These are phyloP conservation scores for Calonectria henricotiae DNA, from an alignment of 2,329 filamentous ascomycete species.

Conservation along the genomic window DNA sequence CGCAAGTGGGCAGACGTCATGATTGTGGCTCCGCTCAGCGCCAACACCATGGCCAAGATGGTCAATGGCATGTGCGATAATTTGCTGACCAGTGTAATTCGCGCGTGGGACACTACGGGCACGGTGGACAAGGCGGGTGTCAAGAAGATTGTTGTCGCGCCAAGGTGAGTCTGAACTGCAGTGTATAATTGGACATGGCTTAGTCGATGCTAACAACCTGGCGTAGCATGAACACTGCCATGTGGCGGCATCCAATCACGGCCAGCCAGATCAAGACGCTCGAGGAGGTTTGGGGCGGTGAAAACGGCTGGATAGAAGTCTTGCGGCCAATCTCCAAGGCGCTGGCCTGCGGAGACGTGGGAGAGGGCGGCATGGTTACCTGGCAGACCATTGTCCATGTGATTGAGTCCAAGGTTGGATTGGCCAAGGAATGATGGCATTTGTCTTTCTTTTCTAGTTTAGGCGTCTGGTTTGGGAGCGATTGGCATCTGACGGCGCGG, in stretches of 20 bases:
- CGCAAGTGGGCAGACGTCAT: slow-evolving; percentile 85
- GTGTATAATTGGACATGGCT: background rate
- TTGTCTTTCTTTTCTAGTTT: background rate
- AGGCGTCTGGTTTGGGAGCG: slow-evolving; percentile 32
- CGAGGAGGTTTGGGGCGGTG: slow-evolving; percentile 81
- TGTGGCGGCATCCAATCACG: slow-evolving; percentile 92
- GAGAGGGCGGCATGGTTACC: slow-evolving; percentile 86
- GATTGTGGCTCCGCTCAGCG: slow-evolving; percentile 85
- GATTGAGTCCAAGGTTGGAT: slow-evolving; percentile 71
- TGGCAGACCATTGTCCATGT: slow-evolving; percentile 82
- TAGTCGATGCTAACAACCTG: slow-evolving; percentile 50
- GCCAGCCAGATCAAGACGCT: slow-evolving; percentile 79
- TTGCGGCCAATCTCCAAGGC: slow-evolving; percentile 82
- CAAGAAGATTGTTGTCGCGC: slow-evolving; percentile 82
- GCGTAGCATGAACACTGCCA: slow-evolving; percentile 86
- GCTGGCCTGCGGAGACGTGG: slow-evolving; percentile 88
- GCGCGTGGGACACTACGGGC: slow-evolving; percentile 90
- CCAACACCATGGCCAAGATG: slow-evolving; percentile 91
- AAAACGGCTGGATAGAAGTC: slow-evolving; percentile 74
- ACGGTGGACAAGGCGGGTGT: slow-evolving; percentile 69
- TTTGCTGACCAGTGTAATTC: slow-evolving; percentile 80
- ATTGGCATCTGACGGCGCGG: slow-evolving; percentile 7
- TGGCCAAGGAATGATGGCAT: slow-evolving; percentile 15
- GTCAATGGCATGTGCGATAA: slow-evolving; percentile 84
- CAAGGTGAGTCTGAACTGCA: background rate